Evolutionary conservation across 306 rosid genomes (phyloP), one percentile per base, ranked within the genome.

Genomic region (Erythrophleum fordii): DNA sequence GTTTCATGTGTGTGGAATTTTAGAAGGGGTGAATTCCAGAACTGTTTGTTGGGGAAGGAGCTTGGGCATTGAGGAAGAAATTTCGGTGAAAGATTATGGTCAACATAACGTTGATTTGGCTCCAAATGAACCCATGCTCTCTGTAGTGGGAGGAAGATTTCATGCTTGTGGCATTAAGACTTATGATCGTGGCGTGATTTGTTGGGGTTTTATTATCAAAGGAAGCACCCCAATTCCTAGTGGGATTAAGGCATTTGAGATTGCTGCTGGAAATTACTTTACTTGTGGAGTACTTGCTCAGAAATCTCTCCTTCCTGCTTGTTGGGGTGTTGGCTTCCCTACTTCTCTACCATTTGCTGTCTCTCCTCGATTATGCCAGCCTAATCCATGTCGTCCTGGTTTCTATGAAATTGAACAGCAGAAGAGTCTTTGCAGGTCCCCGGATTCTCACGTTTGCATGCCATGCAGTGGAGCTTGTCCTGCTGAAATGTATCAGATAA

Each of bases 111-210:
- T 93, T 34, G 93, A 90, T 77, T 79, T 89, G 79, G 91, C 93
- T 18, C 99, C 99, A 65, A 84, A 62, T 69, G 96, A 89, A 28
- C 87, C 97, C 0, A 80, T 95, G 91, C 85, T 90, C 11, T 89
- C 93, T 51, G 92, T 95, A 4, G 97, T 90, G 8, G 99, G 99
- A 71, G 99, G 98, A 51, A 93, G 86, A 77, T 93, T 95, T 31
- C 99, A 95, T 77, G 97, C 99, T 34, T 95, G 98, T 77, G 99
- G 99, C 31, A 89, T 95, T 72, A 91, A 90, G 83, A 95, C 89
- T 82, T 69, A 72, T 60, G 98, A 90, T 69, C 95, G 76, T 11
- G 91, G 87, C 28, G 94, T 95, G 45, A 85, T 90, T 82, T 95
- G 99, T 66, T 95, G 99, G 99, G 99, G 99, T 5, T 90, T 78